Evolutionary conservation across 306 rosid genomes (phyloP).

Genomic region (Oxytropis ochrocephala): DNA sequence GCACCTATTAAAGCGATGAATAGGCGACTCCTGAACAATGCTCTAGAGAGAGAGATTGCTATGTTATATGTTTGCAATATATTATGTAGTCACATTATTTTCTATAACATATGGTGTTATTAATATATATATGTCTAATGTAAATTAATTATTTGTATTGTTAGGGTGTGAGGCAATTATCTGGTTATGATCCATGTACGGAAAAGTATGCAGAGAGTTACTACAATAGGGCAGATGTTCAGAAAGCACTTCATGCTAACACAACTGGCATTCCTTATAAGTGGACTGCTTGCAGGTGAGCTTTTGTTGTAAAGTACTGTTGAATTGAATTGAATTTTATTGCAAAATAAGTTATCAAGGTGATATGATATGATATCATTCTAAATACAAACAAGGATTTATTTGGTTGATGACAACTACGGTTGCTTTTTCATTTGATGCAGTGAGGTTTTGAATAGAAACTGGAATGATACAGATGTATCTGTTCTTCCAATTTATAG

Average conservation of each 20-base stretch:
- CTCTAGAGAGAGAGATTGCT: too few relatives aligned
- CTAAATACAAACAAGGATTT: too few relatives aligned
- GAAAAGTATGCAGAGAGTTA: conserved; percentile 90
- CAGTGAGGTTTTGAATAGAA: conserved; percentile 86
- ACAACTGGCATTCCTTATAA: conserved; percentile 64
- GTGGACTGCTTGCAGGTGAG: conserved; percentile 97
- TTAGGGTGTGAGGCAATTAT: conserved; percentile 41
- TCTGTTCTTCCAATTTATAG: conserved; percentile 88
- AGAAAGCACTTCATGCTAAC: conserved; percentile 91
- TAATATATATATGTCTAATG: not conserved
- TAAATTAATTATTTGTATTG: not conserved
- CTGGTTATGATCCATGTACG: conserved; percentile 95
- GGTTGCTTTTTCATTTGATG: conserved; percentile 14
- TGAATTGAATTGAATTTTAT: not conserved
- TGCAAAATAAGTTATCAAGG: not conserved
- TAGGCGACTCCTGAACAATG: too few relatives aligned
- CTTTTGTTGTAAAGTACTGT: not conserved
- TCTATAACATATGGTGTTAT: not conserved
- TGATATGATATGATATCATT: not conserved
- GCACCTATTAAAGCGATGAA: too few relatives aligned
- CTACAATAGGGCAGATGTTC: conserved; percentile 86
- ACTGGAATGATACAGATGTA: conserved; percentile 89
- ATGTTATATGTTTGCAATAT: too few relatives aligned
- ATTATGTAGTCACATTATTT: not conserved
- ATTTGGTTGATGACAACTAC: not conserved